A percentile compares a stretch with the other conserved stretches of the same genome.
Conservation (phyloP, 495 filamentous ascomycete species). For the Physcia stellaris region DNA sequence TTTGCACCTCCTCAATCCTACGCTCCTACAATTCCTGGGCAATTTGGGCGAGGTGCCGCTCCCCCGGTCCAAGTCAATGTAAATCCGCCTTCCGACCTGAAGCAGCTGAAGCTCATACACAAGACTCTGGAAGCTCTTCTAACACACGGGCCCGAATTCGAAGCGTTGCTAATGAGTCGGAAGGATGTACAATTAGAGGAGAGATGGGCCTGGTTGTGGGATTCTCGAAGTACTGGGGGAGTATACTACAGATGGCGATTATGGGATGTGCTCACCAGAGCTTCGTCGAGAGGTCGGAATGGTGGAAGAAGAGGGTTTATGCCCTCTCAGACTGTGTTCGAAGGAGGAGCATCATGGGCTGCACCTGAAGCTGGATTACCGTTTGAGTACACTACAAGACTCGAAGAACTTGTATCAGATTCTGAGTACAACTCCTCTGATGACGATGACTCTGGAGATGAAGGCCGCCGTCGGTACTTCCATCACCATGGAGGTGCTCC, state of each 20-base stretch:
- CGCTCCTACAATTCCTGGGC: slow-evolving; percentile 21
- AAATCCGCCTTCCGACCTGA: slow-evolving; percentile 61
- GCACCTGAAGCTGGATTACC: slow-evolving; percentile 49
- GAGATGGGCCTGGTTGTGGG: slow-evolving; percentile 91
- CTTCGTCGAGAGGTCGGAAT: slow-evolving; percentile 16
- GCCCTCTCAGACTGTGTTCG: slow-evolving; percentile 40
- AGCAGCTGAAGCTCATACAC: slow-evolving; percentile 73
- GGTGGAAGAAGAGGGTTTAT: slow-evolving; percentile 16
- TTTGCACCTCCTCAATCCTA: slow-evolving; percentile 76
- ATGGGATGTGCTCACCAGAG: slow-evolving; percentile 61
- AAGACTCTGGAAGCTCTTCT: slow-evolving; percentile 69
- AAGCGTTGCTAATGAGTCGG: slow-evolving; percentile 80
- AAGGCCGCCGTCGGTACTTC: slow-evolving; percentile 43
- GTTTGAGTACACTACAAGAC: slow-evolving; percentile 58
- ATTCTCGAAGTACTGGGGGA: slow-evolving; percentile 63
- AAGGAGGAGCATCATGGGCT: slow-evolving; percentile 56
- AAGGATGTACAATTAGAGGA: slow-evolving; percentile 68
- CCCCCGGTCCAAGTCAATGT: slow-evolving; percentile 57
- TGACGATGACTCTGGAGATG: slow-evolving; percentile 71
- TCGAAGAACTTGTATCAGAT: slow-evolving; percentile 69
- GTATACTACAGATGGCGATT: slow-evolving; percentile 86
- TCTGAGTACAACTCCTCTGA: slow-evolving; percentile 79
- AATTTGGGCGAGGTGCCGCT: slow-evolving; percentile 22
- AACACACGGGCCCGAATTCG: slow-evolving; percentile 73
- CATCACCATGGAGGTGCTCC: slow-evolving; percentile 31